These are phyloP conservation scores for Creolimax fragrantissima DNA, from an alignment of 78 protist genomes.

Conservation along the genomic window DNA sequence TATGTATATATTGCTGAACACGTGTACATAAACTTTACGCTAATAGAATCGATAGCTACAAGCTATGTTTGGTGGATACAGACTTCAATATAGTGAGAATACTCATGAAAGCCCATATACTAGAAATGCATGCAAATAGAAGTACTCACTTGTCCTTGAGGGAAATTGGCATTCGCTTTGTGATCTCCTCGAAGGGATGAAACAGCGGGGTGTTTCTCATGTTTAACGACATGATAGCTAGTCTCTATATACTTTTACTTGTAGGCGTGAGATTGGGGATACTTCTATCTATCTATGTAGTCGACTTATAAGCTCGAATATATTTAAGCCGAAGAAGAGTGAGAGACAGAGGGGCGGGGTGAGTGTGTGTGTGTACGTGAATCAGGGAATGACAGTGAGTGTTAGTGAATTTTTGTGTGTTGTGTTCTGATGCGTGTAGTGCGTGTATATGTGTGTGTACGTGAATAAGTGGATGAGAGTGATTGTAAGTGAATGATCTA, in stretches of 20 bases:
- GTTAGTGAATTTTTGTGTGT: neutral
- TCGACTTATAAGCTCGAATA: neutral
- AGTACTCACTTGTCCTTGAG: neutral
- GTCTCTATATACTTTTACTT: too few relatives aligned
- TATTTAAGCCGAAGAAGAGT: neutral
- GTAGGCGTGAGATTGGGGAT: too few relatives aligned
- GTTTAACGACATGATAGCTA: neutral
- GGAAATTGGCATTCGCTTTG: neutral
- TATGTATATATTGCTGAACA: neutral
- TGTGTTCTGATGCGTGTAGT: neutral
- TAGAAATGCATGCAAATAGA: neutral
- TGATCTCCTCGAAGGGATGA: neutral
- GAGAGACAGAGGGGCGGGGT: neutral
- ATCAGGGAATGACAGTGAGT: neutral
- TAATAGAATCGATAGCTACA: neutral
- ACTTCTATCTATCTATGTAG: too few relatives aligned
- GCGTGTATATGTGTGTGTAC: conserved; percentile 7
- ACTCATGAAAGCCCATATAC: neutral
- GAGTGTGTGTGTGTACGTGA: conserved; percentile 1
- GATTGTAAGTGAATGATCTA: neutral
- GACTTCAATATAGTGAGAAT: neutral
- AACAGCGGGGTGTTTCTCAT: neutral
- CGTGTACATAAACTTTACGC: neutral
- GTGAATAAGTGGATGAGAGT: neutral
- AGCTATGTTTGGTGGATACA: neutral